Evolutionary conservation across 495 filamentous ascomycete genomes (phyloP), one percentile per base, ranked within the genome.

Genomic region (Symbiotaphrina buchneri): DNA sequence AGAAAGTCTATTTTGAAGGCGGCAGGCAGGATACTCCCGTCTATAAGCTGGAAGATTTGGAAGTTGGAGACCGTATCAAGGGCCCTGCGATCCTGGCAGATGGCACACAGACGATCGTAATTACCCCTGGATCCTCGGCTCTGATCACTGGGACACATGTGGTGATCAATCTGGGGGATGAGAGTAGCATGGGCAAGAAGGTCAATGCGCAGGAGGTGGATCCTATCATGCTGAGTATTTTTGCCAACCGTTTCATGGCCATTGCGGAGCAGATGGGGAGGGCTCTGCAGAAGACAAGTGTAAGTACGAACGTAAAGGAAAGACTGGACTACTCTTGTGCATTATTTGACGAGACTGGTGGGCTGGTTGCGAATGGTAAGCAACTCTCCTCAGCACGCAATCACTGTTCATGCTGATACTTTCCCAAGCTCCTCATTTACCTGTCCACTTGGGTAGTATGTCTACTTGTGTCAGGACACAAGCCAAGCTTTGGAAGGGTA

Each of bases 201-300:
- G 48, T 45, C 22, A 50, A 43, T 35, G 53, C 43, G 36, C 66
- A 57, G 45, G 63, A 49, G 35, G 73, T 74, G 1, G 73, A 82
- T 39, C 85, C 87, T 0, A 92, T 97, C 47, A 75, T 90, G 52
- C 66, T 97, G 4, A 90, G 72, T 46, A 90, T 97, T 36, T 97
- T 97, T 42, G 81, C 81, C 1, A 84, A 97, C 47, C 61, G 87
- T 1, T 97, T 97, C 55, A 97, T 97, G 87, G 83, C 85, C 8
- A 95, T 97, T 45, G 87, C 87, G 3, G 87, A 97, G 52, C 85
- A 94, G 47, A 95, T 94, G 85, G 87, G 87, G 3, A 59, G 82
- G 32, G 84, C 87, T 2, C 58, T 97, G 18, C 87, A 95, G 41
- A 97, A 94, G 61, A 97, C 87, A 0, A 85, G 79, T 39, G 87